Evolutionary conservation across 306 rosid genomes (phyloP).

Genomic region (Trifolium pratense): DNA sequence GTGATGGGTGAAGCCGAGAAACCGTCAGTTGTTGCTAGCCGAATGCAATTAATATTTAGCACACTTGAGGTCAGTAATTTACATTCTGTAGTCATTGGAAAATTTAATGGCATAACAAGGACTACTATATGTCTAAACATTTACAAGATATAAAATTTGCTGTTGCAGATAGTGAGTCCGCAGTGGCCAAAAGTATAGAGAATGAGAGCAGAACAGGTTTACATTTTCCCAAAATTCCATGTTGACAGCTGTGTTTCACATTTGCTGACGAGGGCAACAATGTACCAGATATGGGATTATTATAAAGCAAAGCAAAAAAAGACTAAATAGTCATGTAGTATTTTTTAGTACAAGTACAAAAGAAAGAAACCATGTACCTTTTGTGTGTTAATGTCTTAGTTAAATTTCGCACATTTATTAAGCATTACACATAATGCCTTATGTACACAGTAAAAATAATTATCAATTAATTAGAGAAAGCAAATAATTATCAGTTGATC

Average conservation of each 20-base stretch:
- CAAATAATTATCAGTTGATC: slow-evolving; percentile 6
- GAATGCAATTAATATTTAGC: slow-evolving; percentile 87
- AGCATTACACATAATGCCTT: neutral
- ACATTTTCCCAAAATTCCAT: slow-evolving; percentile 7
- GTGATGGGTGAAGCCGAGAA: slow-evolving; percentile 87
- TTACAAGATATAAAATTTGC: slow-evolving; percentile 10
- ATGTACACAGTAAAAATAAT: neutral
- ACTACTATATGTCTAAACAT: neutral
- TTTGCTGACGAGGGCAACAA: slow-evolving; percentile 1
- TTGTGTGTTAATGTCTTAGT: neutral
- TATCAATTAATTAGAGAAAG: neutral
- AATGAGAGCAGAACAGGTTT: neutral
- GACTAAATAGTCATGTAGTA: neutral
- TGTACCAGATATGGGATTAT: neutral
- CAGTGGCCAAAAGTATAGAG: slow-evolving; percentile 85
- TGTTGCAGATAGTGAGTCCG: slow-evolving; percentile 90
- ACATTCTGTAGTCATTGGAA: slow-evolving; percentile 1
- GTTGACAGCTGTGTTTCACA: slow-evolving; percentile 12
- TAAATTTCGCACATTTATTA: slow-evolving; percentile 1
- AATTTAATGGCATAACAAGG: neutral
- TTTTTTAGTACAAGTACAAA: neutral
- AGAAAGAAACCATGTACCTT: neutral
- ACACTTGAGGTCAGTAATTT: slow-evolving; percentile 84
- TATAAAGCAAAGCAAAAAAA: slow-evolving; percentile 21
- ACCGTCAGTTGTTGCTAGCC: slow-evolving; percentile 90